Conservation (phyloP, 208 protist species). For the Borovskyia barvae region DNA sequence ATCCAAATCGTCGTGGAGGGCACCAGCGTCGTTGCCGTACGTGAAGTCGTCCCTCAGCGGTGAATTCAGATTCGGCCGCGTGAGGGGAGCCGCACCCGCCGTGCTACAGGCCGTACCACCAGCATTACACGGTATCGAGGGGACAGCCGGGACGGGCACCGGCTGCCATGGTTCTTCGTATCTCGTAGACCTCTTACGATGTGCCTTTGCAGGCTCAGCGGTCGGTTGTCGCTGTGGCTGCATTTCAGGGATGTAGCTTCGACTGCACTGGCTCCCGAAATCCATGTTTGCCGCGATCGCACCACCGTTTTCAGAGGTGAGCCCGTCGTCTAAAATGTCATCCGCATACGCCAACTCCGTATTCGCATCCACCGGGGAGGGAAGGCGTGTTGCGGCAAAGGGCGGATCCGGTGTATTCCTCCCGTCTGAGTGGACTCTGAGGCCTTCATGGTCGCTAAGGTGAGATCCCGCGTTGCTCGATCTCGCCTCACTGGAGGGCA, state of each 20-base stretch:
- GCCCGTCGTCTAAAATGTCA: not conserved
- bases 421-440: too few relatives aligned
- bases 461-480: conserved; percentile 1
- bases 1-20: conserved; percentile 12
- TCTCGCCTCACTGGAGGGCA: not conserved
- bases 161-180: conserved; percentile 36
- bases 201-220: not conserved
- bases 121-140: not conserved
- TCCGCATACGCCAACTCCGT: too few relatives aligned
- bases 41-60: not conserved
- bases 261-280: not conserved
- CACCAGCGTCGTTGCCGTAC: not conserved
- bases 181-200: conserved; percentile 4
- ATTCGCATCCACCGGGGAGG: too few relatives aligned
- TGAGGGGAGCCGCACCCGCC: not conserved
- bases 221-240: not conserved
- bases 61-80: not conserved
- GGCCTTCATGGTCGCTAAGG: conserved; percentile 6
- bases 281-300: not conserved
- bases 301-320: not conserved
- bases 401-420: too few relatives aligned
- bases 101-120: not conserved
- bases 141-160: not conserved
- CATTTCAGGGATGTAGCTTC: conserved; percentile 1
- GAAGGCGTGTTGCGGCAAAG: too few relatives aligned